Evolutionary conservation across 768 basidiomycete genomes (phyloP).

Genomic region (Termitomyces sp.): DNA sequence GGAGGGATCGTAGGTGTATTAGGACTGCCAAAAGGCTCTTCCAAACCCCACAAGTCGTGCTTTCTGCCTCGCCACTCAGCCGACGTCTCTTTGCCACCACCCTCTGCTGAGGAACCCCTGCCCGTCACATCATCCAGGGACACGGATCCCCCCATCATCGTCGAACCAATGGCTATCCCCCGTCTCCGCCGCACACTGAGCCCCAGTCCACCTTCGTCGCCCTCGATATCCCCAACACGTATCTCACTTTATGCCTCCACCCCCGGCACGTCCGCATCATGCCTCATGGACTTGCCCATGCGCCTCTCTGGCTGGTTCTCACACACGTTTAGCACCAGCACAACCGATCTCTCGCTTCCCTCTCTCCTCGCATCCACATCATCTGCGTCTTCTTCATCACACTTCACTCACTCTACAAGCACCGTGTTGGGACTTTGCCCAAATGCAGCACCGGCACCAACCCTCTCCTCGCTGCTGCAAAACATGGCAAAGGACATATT

Average conservation of each 20-base stretch:
- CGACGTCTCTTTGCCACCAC: background rate
- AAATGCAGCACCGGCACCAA: constrained; percentile 29
- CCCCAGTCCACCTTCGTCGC: constrained; percentile 34
- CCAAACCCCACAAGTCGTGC: constrained; percentile 23
- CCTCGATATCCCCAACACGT: constrained; percentile 2
- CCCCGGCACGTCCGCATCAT: constrained; percentile 25
- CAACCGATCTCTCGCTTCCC: constrained; percentile 67
- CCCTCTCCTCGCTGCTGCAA: constrained; percentile 56
- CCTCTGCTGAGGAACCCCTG: background rate
- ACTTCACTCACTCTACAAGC: no score
- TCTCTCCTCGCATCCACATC: constrained; percentile 36
- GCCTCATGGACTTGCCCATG: constrained; percentile 63
- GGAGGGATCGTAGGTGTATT: no score
- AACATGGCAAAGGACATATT: constrained; percentile 68
- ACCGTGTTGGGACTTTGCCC: constrained; percentile 12
- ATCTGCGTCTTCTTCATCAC: constrained; percentile 24
- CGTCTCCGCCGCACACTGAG: constrained; percentile 36
- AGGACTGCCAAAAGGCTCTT: constrained; percentile 14
- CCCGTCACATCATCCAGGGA: background rate
- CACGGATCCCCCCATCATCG: constrained; percentile 50
- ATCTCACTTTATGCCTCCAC: constrained; percentile 38
- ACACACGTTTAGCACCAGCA: constrained; percentile 68
- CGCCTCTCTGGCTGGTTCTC: constrained; percentile 79
- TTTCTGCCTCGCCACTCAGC: constrained; percentile 23
- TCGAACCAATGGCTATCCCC: constrained; percentile 54